These are phyloP conservation scores for Aurifilum marmelostoma DNA, from an alignment of 2,329 filamentous ascomycete species.

Conservation along the genomic window DNA sequence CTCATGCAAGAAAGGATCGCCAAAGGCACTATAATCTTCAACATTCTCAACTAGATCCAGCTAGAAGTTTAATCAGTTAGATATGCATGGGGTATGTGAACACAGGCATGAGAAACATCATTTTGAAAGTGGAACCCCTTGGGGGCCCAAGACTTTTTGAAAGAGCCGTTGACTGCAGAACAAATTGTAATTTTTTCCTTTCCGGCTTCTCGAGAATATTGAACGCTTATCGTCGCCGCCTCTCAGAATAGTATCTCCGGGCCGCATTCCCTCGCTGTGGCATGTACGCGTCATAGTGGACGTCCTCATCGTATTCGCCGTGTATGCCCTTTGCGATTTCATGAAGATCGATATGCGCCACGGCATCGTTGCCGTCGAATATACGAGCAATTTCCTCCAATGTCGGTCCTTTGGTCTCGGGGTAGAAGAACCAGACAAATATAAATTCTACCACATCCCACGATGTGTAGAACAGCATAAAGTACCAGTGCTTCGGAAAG, in stretches of 20 bases:
- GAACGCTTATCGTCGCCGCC: neutral
- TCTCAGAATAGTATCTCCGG: constrained; percentile 25
- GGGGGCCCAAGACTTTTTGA: neutral
- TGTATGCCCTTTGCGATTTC: constrained; percentile 60
- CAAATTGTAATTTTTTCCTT: neutral
- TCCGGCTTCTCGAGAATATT: too few species aligned
- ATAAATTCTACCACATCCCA: constrained; percentile 64
- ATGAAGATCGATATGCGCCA: constrained; percentile 57
- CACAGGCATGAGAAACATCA: neutral
- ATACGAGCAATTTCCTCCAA: constrained; percentile 72
- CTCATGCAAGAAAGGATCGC: neutral
- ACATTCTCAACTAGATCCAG: neutral
- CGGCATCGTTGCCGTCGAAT: constrained; percentile 67
- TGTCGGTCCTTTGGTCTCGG: constrained; percentile 72
- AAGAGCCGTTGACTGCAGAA: neutral
- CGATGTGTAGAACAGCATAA: constrained; percentile 67
- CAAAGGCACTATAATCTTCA: neutral
- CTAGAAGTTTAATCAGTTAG: neutral
- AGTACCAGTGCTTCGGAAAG: constrained; percentile 64
- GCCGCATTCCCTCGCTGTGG: constrained; percentile 24
- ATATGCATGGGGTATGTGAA: neutral
- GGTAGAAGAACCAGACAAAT: constrained; percentile 68
- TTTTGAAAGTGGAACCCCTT: neutral
- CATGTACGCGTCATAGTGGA: constrained; percentile 22
- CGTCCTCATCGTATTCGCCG: constrained; percentile 40